A percentile compares a stretch with the other conserved stretches of the same genome.
Conservation (phyloP, 192 early-diverging fungal genomes). For the Rhizophagus clarus region DNA sequence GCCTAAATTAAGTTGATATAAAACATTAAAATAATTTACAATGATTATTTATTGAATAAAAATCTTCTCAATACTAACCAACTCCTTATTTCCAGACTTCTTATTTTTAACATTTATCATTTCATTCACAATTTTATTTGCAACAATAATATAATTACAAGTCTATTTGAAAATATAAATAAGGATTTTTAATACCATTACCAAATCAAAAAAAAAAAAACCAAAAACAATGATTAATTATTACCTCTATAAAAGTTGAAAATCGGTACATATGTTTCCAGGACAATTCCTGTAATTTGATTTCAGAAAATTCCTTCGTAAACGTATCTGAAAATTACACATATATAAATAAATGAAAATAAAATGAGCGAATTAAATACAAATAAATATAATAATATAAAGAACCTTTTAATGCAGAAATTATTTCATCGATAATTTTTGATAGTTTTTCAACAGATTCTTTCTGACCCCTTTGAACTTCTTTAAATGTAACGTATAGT, state of each 20-base stretch:
- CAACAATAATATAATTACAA: conserved; percentile 12
- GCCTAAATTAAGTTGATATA: not conserved
- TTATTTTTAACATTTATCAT: conserved; percentile 1
- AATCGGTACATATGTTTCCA: conserved; percentile 10
- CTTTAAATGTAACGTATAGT: conserved; percentile 1
- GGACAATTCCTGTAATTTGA: not conserved
- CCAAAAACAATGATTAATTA: not conserved
- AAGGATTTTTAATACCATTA: not conserved
- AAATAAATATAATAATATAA: not conserved
- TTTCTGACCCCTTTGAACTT: not conserved
- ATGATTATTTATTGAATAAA: not conserved
- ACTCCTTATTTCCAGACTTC: conserved; percentile 1
- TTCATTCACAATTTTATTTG: not conserved
- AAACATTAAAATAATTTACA: not conserved
- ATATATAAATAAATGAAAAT: not conserved
- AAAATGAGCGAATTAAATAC: not conserved
- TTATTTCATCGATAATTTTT: not conserved
- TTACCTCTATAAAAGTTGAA: conserved; percentile 25
- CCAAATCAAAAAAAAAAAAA: not conserved
- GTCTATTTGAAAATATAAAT: conserved; percentile 3
- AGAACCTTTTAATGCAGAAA: not conserved
- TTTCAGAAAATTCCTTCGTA: not conserved
- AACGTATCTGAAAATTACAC: not conserved
- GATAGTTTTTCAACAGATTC: not conserved
- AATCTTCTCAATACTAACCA: conserved; percentile 9